phyloP scores from a whole-genome alignment of 306 rosid genomes.

The Canavalia ensiformis region DNA sequence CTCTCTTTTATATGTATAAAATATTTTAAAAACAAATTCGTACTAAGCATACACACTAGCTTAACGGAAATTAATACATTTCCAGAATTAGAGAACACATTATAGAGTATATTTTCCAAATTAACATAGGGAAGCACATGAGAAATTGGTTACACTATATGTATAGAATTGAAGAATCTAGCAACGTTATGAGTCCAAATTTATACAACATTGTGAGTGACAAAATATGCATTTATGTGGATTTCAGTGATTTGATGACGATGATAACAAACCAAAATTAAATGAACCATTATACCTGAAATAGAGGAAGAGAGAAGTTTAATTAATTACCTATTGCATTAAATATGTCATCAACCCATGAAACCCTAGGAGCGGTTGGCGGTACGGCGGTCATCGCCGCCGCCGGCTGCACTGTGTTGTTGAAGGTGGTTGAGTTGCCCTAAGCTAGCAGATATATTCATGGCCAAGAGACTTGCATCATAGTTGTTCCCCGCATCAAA shows the following conservation, averaged over 20 bases:
- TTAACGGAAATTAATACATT: background rate
- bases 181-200: conserved; percentile 18
- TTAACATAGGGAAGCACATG: background rate
- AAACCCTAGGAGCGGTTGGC: conserved; percentile 83
- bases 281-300: conserved; percentile 32
- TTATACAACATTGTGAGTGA: conserved; percentile 36
- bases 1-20: background rate
- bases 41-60: conserved; percentile 18
- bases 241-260: conserved; percentile 28
- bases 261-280: conserved; percentile 32
- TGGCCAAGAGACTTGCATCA: conserved; percentile 77
- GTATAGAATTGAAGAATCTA: conserved; percentile 42
- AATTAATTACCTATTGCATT: conserved; percentile 44
- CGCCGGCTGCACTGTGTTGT: conserved; percentile 64
- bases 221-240: conserved; percentile 42
- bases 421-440: conserved; percentile 81
- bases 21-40: background rate
- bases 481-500: conserved; percentile 58
- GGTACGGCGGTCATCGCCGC: conserved; percentile 78
- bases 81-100: conserved; percentile 2
- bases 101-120: conserved; percentile 12
- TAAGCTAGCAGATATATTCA: conserved; percentile 81
- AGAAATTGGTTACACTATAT: conserved; percentile 37
- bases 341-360: conserved; percentile 35
- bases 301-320: conserved; percentile 1